Conservation (phyloP, 176 grass and related monocot species). For the Metroxylon sagu region DNA sequence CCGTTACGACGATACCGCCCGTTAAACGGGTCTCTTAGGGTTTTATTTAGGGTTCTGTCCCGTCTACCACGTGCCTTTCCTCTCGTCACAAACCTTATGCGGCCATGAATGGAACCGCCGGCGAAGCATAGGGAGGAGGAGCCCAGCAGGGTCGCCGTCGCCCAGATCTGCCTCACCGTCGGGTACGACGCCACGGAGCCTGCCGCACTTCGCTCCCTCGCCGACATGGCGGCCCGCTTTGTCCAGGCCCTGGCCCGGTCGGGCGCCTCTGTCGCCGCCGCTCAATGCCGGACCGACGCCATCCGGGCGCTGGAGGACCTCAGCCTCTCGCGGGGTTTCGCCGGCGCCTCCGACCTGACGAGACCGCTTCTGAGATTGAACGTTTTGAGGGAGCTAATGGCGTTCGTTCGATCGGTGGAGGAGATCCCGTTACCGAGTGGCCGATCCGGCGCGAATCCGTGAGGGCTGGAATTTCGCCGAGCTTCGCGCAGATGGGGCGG, state of each 20-base stretch:
- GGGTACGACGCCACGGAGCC: conserved; percentile 37
- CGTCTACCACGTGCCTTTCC: too few relatives aligned
- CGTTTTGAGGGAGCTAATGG: conserved; percentile 33
- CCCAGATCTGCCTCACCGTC: conserved; percentile 36
- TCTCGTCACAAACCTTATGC: neutral
- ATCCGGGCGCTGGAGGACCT: conserved; percentile 41
- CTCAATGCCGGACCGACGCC: conserved; percentile 36
- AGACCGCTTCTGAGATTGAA: conserved; percentile 28
- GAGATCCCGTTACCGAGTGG: conserved; percentile 55
- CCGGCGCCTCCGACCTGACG: conserved; percentile 32
- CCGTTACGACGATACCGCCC: too few relatives aligned
- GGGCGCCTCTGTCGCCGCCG: conserved; percentile 28
- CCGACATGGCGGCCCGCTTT: conserved; percentile 33
- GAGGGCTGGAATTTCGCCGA: conserved; percentile 4
- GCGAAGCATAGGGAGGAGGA: conserved; percentile 9
- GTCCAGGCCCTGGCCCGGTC: conserved; percentile 34
- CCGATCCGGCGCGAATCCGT: conserved; percentile 2
- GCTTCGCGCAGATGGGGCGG: conserved; percentile 33
- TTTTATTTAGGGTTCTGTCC: too few relatives aligned
- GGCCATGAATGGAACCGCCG: conserved; percentile 44
- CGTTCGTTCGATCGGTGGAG: conserved; percentile 26
- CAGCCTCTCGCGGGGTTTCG: conserved; percentile 19
- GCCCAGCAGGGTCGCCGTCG: conserved; percentile 14
- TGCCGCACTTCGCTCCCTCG: conserved; percentile 28
- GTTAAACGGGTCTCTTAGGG: too few relatives aligned